Evolutionary conservation across 768 basidiomycete species (phyloP), one percentile per base, ranked within the genome.

Genomic region (Hericium rajendrae): DNA sequence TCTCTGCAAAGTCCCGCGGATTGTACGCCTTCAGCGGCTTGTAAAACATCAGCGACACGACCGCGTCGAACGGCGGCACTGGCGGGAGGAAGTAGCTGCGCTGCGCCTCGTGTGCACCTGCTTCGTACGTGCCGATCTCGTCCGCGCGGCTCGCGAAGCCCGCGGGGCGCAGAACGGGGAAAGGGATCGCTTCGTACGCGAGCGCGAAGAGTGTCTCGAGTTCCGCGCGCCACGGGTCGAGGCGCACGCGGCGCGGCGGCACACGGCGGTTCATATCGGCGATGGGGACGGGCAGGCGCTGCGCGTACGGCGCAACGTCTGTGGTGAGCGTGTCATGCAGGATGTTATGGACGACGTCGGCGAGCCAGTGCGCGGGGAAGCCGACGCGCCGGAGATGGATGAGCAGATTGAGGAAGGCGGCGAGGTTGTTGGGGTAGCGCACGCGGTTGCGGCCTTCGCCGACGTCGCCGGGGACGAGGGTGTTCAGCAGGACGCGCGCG

Each of bases 291-390:
- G 41, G 41, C 41, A 43, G 41, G 13, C 15, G 15, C 16, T 9
- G 4, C 16, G 41, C 4, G 41, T 16, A 43, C 41, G 41, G 41
- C 18, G 41, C 41, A 8, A 43, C 18, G 13, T 43, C 41, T 1
- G 41, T 43, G 13, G 41, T 18, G 16, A 43, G 6, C 6, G 53
- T 22, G 49, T 50, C 48, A 3, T 10, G 11, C 16, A 56, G 46
- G 6, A 56, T 22, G 28, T 11, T 52, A 1, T 43, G 41, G 16
- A 64, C 18, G 60, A 66, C 70, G 11, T 72, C 71, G 49, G 66
- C 62, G 38, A 75, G 67, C 73, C 72, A 73, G 58, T 72, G 73
- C 10, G 57, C 62, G 2, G 73, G 73, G 59, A 70, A 74, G 4
- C 71, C 71, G 40, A 72, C 68, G 41, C 63, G 59, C 52, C 67